Conservation (phyloP, 2,329 filamentous ascomycete genomes). For the Fusarium nodosum region DNA sequence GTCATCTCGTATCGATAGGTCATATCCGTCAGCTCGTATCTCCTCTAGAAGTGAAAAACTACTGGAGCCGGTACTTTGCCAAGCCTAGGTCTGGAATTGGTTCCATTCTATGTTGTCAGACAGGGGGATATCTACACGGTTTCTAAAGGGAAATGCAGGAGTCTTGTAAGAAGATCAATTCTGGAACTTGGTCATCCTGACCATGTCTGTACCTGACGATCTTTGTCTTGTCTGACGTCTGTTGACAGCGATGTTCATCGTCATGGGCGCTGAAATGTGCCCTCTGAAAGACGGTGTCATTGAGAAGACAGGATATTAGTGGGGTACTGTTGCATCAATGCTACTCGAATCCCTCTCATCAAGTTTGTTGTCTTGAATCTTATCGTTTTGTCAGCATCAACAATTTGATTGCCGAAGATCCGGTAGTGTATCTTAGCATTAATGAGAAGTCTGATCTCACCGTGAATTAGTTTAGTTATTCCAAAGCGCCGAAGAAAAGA, state of each 20-base stretch:
- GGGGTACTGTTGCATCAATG: constrained; percentile 17
- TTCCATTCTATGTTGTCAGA: neutral
- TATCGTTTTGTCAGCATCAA: neutral
- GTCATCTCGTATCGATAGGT: neutral
- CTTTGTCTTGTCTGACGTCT: neutral
- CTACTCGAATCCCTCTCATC: neutral
- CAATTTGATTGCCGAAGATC: neutral
- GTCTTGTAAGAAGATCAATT: neutral
- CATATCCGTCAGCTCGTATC: neutral
- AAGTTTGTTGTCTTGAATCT: neutral
- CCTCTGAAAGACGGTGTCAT: constrained; percentile 8
- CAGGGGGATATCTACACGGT: neutral
- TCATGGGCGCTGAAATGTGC: constrained; percentile 26
- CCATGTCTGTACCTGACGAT: constrained; percentile 6
- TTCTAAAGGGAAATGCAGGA: neutral
- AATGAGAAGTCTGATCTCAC: constrained; percentile 1
- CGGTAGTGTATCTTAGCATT: neutral
- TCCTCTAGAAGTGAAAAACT: neutral
- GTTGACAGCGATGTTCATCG: neutral
- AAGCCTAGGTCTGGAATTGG: neutral
- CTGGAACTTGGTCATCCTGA: neutral
- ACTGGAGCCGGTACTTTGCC: neutral
- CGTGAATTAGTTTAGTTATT: neutral
- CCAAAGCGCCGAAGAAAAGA: neutral
- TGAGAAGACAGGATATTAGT: constrained; percentile 1